These are phyloP conservation scores for Wallacemonas collosoma DNA, from an alignment of 208 protist species.

Conservation along the genomic window DNA sequence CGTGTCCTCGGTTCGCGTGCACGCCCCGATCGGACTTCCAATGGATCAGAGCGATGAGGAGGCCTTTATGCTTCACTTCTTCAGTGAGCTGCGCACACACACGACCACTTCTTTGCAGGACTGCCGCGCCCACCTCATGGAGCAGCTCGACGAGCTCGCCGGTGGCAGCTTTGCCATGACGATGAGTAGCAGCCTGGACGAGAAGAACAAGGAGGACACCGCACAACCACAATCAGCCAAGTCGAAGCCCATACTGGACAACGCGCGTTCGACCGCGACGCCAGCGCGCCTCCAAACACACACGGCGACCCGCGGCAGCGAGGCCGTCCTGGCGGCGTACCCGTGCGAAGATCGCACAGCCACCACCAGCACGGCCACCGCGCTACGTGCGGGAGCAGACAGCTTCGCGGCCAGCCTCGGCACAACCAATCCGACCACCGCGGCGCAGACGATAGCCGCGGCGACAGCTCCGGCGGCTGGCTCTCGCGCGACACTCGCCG, in stretches of 20 bases:
- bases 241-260: not conserved
- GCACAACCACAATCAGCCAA: no score
- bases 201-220: no score
- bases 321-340: slow-evolving; percentile 6
- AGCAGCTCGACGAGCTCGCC: slow-evolving; percentile 14
- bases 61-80: slow-evolving; percentile 10
- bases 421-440: no score
- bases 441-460: not conserved
- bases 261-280: not conserved
- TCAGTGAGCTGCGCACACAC: slow-evolving; percentile 3
- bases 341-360: slow-evolving; percentile 9
- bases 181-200: not conserved
- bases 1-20: slow-evolving; percentile 13
- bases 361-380: no score
- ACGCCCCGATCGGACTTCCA: slow-evolving; percentile 2
- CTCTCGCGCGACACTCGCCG: not conserved
- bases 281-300: not conserved
- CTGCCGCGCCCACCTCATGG: not conserved
- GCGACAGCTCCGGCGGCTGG: no score
- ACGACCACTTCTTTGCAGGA: not conserved
- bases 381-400: no score
- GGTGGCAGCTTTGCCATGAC: not conserved
- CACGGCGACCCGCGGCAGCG: not conserved
- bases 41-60: slow-evolving; percentile 19
- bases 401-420: no score